These are phyloP conservation scores for Aspergillus terreus DNA, from an alignment of 2,329 filamentous ascomycete species.

Conservation along the genomic window DNA sequence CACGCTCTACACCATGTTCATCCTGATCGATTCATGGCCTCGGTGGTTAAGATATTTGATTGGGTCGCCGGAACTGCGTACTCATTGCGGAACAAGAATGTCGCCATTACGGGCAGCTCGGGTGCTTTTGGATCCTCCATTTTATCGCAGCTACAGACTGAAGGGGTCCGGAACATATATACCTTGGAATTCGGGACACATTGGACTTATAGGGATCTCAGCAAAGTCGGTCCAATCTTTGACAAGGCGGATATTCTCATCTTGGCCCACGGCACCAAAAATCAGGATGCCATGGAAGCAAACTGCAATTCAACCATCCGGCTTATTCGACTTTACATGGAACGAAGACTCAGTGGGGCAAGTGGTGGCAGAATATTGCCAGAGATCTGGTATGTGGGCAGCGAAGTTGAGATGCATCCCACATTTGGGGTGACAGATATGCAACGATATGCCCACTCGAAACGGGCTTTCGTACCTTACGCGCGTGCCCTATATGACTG, in stretches of 20 bases:
- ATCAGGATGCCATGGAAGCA: slow-evolving; percentile 6
- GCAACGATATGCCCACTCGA: slow-evolving; percentile 8
- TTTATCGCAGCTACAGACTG: slow-evolving; percentile 3
- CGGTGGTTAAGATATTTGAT: slow-evolving; percentile 16
- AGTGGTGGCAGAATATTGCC: slow-evolving; percentile 6
- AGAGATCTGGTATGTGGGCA: slow-evolving; percentile 16
- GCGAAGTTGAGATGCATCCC: slow-evolving; percentile 12
- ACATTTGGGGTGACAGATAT: slow-evolving; percentile 3
- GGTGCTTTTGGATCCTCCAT: slow-evolving; percentile 14
- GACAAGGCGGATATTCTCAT: slow-evolving; percentile 14
- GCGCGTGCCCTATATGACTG: slow-evolving; percentile 15
- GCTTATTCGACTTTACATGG: slow-evolving; percentile 9
- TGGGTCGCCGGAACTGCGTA: slow-evolving; percentile 17
- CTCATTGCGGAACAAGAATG: slow-evolving; percentile 11
- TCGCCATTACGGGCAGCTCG: slow-evolving; percentile 9
- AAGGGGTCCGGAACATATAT: slow-evolving; percentile 10
- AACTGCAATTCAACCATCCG: slow-evolving; percentile 12
- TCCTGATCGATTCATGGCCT: slow-evolving; percentile 17
- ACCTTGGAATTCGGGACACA: slow-evolving; percentile 6
- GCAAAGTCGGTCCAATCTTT: not conserved
- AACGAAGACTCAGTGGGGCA: not conserved
- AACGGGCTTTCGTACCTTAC: slow-evolving; percentile 12
- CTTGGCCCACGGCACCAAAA: slow-evolving; percentile 11
- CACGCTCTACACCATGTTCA: slow-evolving; percentile 17
- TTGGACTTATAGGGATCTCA: slow-evolving; percentile 11